Conservation (phyloP, 768 basidiomycete genomes). For the Amanita polypyramis region DNA sequence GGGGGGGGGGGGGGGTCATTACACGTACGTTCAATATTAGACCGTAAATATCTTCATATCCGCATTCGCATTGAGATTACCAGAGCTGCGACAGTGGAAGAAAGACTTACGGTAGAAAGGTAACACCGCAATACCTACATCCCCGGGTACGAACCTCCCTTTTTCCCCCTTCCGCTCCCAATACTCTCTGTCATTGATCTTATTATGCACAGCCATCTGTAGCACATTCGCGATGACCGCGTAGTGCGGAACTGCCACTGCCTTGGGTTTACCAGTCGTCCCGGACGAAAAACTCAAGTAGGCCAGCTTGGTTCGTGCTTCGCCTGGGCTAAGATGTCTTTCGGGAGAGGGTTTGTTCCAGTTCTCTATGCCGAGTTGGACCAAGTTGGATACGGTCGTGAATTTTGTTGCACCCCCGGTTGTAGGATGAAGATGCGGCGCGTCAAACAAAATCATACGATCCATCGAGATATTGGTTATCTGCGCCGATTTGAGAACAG, state of each 20-base stretch:
- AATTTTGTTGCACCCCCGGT: too few species aligned
- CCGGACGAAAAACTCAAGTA: conserved; percentile 65
- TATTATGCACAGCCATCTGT: not conserved
- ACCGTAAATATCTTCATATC: too few species aligned
- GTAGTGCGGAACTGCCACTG: conserved; percentile 11
- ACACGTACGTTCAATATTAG: too few species aligned
- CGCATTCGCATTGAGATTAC: too few species aligned
- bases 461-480: conserved; percentile 26
- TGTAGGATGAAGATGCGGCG: too few species aligned
- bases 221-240: not conserved
- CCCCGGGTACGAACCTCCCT: too few species aligned
- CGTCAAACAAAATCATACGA: conserved; percentile 23
- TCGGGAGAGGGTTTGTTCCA: conserved; percentile 32
- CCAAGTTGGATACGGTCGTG: too few species aligned
- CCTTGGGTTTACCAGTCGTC: conserved; percentile 70
- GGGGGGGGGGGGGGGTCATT: too few species aligned
- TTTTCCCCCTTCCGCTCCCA: too few species aligned
- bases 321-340: conserved; percentile 39
- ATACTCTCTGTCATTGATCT: too few species aligned
- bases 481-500: conserved; percentile 31
- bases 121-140: not conserved
- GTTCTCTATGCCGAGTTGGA: conserved; percentile 13
- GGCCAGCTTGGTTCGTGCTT: conserved; percentile 60
- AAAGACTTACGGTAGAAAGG: not conserved
- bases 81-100: too few species aligned